These are phyloP conservation scores for Phanerochaete carnosa DNA, from an alignment of 768 basidiomycete species.

Conservation along the genomic window DNA sequence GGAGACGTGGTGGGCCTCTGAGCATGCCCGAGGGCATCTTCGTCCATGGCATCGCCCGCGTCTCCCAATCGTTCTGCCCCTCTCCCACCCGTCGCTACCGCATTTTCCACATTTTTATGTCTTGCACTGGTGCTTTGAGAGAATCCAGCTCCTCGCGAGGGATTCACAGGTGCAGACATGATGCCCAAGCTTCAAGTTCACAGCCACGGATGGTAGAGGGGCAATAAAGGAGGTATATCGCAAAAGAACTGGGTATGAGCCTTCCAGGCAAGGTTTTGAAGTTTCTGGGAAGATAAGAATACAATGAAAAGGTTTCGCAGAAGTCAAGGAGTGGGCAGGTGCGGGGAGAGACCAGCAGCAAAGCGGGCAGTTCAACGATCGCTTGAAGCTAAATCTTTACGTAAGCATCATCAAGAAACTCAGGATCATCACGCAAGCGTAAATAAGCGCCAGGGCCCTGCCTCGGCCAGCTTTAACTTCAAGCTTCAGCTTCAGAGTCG, in stretches of 20 bases:
- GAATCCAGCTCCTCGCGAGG: background rate
- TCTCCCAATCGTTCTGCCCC: background rate
- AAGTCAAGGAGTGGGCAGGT: background rate
- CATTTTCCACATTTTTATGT: background rate
- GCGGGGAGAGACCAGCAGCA: background rate
- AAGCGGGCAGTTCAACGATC: conserved; percentile 3
- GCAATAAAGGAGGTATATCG: background rate
- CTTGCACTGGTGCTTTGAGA: background rate
- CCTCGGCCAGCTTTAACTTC: too few species aligned
- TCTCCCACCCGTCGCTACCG: background rate
- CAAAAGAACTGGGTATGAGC: background rate
- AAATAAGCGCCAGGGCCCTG: background rate
- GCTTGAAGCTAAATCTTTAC: background rate
- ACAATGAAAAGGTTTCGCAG: background rate
- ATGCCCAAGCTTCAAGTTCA: background rate
- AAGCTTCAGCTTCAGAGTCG: too few species aligned
- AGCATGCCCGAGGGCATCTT: background rate
- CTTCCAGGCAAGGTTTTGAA: background rate
- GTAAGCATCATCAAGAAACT: background rate
- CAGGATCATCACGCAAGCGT: background rate
- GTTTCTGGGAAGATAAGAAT: background rate
- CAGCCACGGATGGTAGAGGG: background rate
- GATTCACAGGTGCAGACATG: background rate
- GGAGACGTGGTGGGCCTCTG: background rate
- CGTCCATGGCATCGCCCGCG: background rate